phyloP scores from a whole-genome alignment of 2,329 filamentous ascomycete genomes.

The Exophiala sp. region DNA sequence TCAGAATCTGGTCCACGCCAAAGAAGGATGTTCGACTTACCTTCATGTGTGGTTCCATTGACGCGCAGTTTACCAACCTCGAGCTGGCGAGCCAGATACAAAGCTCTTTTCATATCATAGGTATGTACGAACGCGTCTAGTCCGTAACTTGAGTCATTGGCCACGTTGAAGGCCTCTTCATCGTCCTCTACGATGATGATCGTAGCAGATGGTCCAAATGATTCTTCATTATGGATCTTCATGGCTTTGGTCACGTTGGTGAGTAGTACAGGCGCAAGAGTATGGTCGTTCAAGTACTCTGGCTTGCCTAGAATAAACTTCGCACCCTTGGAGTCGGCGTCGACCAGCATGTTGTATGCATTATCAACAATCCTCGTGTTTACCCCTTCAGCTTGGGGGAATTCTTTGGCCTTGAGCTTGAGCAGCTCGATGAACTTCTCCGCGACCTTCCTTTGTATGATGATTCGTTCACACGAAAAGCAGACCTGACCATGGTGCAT shows the following conservation, averaged over 20 bases:
- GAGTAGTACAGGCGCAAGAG: conserved; percentile 55
- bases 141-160: conserved; percentile 41
- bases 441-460: conserved; percentile 56
- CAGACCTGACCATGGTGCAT: conserved; percentile 68
- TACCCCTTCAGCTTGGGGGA: background rate
- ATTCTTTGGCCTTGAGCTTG: conserved; percentile 29
- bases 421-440: conserved; percentile 53
- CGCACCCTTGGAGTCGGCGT: conserved; percentile 9
- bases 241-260: conserved; percentile 55
- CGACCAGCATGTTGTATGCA: conserved; percentile 1
- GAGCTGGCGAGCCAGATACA: conserved; percentile 39
- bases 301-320: conserved; percentile 1
- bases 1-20: no score
- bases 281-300: background rate
- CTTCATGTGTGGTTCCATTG: conserved; percentile 1
- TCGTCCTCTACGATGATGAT: conserved; percentile 37
- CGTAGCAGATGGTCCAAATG: conserved; percentile 42
- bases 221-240: conserved; percentile 57
- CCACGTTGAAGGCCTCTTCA: conserved; percentile 35
- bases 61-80: conserved; percentile 33
- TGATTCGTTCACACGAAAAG: conserved; percentile 76
- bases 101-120: conserved; percentile 36
- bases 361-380: background rate
- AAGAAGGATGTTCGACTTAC: background rate
- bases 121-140: conserved; percentile 42